Evolutionary conservation across 2,329 filamentous ascomycete species (phyloP), one percentile per base, ranked within the genome.

Genomic region (Basipetospora chlamydospora): DNA sequence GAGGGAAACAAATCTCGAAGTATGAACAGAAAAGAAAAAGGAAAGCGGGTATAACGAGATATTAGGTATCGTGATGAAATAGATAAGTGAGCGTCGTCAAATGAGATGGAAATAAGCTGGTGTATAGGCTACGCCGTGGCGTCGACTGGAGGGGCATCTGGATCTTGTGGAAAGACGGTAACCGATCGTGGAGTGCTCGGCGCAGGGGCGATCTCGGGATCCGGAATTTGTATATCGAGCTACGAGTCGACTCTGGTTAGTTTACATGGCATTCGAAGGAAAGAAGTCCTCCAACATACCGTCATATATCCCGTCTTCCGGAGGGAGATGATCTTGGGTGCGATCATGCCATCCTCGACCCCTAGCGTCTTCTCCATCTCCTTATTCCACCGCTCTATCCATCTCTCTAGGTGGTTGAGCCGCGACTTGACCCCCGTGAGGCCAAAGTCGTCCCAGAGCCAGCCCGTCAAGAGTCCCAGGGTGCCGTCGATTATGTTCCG

Each of bases 361-460:
- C 63, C 60, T 37, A 60, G 48, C 4, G 63, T 60, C 52, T 67
- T 70, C 49, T 74, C 73, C 66, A 77, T 73, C 42, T 83, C 73
- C 7, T 55, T 52, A 53, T 98, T 98, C 87, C 88, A 95, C 41
- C 75, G 68, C 44, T 92, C 81, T 37, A 98, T 70, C 76, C 83
- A 94, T 26, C 55, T 57, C 58, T 98, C 90, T 13, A 95, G 60
- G 8, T 61, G 66, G 38, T 66, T 70, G 31, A 94, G 55, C 38
- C 77, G 70, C 16, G 66, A 62, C 61, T 96, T 96, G 41, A 80
- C 70, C 7, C 70, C 75, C 3, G 82, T 82, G 25, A 84, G 59
- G 2, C 88, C 86, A 16, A 88, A 49, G 52, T 96, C 88, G 41
- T 98, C 90, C 85, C 86, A 96, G 23, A 96, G 50, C 83, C 87